These are phyloP conservation scores for Lagenidium giganteum DNA, from an alignment of 352 stramenopile genomes.

Conservation along the genomic window DNA sequence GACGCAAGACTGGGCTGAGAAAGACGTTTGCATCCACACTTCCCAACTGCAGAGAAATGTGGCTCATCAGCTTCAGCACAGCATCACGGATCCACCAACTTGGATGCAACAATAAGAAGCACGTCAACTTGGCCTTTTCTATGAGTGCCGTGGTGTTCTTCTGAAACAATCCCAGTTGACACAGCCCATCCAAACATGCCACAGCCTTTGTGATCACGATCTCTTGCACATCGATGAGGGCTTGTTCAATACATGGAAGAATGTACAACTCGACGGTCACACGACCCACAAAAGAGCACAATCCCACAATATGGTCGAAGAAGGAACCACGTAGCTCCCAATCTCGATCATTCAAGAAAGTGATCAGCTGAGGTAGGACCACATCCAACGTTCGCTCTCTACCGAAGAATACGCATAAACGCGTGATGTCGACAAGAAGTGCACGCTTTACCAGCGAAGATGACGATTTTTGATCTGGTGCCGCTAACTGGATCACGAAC, in stretches of 20 bases:
- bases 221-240: constrained; percentile 92
- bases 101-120: constrained; percentile 69
- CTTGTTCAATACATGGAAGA: constrained; percentile 94
- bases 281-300: constrained; percentile 92
- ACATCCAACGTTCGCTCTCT: constrained; percentile 90
- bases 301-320: constrained; percentile 88
- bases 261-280: constrained; percentile 94
- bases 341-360: constrained; percentile 94
- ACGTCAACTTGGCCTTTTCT: constrained; percentile 66
- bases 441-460: constrained; percentile 91
- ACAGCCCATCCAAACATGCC: constrained; percentile 81
- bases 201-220: constrained; percentile 90
- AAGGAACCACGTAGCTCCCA: constrained; percentile 78
- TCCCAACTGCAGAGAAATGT: constrained; percentile 73
- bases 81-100: constrained; percentile 78
- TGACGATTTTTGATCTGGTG: constrained; percentile 70
- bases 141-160: constrained; percentile 56
- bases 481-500: constrained; percentile 90
- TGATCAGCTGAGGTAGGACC: constrained; percentile 93
- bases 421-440: constrained; percentile 87
- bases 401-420: constrained; percentile 95
- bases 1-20: constrained; percentile 71
- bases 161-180: constrained; percentile 87
- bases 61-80: constrained; percentile 71
- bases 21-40: constrained; percentile 88